Conservation (phyloP, 257 asterid species). For the Orobanche coerulescens region DNA sequence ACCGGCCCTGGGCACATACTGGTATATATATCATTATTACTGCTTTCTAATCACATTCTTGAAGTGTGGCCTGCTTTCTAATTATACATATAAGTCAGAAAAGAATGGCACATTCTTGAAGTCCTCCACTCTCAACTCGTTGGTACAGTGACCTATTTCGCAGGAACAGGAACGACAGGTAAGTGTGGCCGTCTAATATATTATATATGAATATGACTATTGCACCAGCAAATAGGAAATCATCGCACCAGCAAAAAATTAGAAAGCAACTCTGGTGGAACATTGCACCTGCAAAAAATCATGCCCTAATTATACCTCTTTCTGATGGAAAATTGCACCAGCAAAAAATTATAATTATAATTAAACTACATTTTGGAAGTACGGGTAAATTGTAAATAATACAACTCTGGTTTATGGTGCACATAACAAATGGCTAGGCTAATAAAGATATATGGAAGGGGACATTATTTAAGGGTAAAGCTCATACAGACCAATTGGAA, state of each 20-base stretch:
- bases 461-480: neutral
- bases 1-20: no score
- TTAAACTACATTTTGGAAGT: neutral
- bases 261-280: no score
- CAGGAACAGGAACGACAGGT: neutral
- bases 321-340: no score
- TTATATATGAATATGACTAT: neutral
- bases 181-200: neutral
- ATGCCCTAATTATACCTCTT: no score
- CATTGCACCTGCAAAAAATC: no score
- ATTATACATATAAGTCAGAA: no score
- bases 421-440: neutral
- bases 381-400: neutral
- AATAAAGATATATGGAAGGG: neutral
- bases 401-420: neutral
- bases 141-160: slow-evolving; percentile 46
- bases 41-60: no score
- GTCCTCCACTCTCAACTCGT: slow-evolving; percentile 34
- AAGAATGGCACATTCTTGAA: no score
- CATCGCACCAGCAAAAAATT: no score
- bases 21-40: no score
- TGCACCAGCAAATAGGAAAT: no score
- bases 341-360: neutral
- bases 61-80: no score
- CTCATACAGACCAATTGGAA: neutral